Evolutionary conservation across 2,329 filamentous ascomycete species (phyloP), one percentile per base, ranked within the genome.

Genomic region (Bimuria novae-zelandiae): DNA sequence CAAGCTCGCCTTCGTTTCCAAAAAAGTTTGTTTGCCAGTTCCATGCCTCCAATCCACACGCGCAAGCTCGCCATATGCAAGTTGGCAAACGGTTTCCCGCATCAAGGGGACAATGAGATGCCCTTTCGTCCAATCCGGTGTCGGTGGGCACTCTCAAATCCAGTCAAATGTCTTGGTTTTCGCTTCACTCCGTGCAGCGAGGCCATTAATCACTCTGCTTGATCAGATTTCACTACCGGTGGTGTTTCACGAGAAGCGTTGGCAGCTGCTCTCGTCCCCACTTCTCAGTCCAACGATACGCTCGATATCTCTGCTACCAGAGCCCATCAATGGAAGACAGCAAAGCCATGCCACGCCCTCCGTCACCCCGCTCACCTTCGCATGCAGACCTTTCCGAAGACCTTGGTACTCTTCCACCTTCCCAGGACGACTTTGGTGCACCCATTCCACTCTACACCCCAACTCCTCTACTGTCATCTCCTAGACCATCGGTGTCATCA

Each of bases 41-140:
- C 56, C 49, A 49, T 57, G 58, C 51, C 25, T 29, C 49, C 47
- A 51, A 47, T 41, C 47, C 36, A 51, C 55, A 60, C 65, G 67
- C 56, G 55, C 63, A 61, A 63, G 63, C 57, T 59, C 54, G 63
- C 56, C 64, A 62, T 63, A 63, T 60, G 59, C 63, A 64, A 54
- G 66, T 60, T 71, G 67, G 67, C 70, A 68, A 32, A 63, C 62
- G 61, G 67, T 64, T 60, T 62, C 56, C 63, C 64, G 66, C 43
- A 47, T 52, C 43, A 46, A 53, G 51, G 60, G 69, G 59, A 72
- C 70, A 70, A 71, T 71, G 70, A 62, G 51, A 49, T 41, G 42
- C 30, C 57, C 52, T 54, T 23, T 32, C 60, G 45, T 47, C 61
- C 62, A 67, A 64, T 69, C 62, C 54, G 19, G 56, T 49, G 40